Evolutionary conservation across 2,329 filamentous ascomycete genomes (phyloP).

Genomic region (Sporothrix pallida): DNA sequence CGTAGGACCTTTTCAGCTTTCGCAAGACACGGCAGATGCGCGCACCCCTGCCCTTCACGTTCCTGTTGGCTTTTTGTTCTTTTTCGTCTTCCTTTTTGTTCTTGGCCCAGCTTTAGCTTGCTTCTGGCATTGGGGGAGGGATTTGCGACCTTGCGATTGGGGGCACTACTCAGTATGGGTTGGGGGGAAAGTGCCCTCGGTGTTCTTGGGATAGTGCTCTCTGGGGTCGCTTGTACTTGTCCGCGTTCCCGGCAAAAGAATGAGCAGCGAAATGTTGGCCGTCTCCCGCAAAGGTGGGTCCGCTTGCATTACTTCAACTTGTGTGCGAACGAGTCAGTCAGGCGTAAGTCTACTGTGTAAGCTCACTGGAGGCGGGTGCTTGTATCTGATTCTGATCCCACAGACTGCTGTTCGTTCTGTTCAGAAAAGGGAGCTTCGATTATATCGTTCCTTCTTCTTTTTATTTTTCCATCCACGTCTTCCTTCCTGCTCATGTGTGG

Average conservation of each 20-base stretch:
- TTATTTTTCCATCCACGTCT: too few species aligned
- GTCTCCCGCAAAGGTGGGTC: neutral
- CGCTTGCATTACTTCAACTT: neutral
- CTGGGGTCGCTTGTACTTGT: slow-evolving; percentile 31
- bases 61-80: slow-evolving; percentile 11
- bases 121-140: neutral
- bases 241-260: slow-evolving; percentile 23
- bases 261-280: neutral
- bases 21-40: slow-evolving; percentile 18
- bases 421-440: too few species aligned
- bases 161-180: too few species aligned
- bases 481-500: neutral
- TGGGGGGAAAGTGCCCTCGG: too few species aligned
- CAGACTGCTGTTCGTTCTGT: too few species aligned
- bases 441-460: too few species aligned
- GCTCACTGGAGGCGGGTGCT: too few species aligned
- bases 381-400: too few species aligned
- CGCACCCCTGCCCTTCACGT: slow-evolving; percentile 15
- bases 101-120: neutral
- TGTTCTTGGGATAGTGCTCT: neutral
- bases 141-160: too few species aligned
- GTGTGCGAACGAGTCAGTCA: too few species aligned
- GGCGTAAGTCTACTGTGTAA: too few species aligned
- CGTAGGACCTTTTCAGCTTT: slow-evolving; percentile 22
- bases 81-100: slow-evolving; percentile 17